phyloP scores from a whole-genome alignment of 2,329 filamentous ascomycete genomes.

The Botryotinia globosa region DNA sequence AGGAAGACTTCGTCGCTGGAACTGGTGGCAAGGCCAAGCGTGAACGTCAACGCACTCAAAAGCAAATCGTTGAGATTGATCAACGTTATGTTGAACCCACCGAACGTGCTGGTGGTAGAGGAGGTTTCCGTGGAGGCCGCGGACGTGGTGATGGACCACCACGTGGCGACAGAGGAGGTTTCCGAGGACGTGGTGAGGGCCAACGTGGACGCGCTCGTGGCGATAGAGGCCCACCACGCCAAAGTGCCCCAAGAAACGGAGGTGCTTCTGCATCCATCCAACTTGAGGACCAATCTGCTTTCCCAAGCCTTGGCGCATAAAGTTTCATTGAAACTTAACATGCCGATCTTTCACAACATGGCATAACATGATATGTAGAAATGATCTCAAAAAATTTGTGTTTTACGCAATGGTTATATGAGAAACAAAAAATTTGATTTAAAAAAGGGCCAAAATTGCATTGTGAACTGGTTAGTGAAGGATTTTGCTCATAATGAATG shows the following conservation, averaged over 20 bases:
- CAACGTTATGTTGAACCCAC: conserved; percentile 74
- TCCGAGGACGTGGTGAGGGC: conserved; percentile 49
- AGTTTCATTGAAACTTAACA: conserved; percentile 28
- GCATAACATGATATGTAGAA: conserved; percentile 25
- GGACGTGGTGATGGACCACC: conserved; percentile 48
- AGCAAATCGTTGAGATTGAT: conserved; percentile 86
- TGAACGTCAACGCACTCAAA: conserved; percentile 87
- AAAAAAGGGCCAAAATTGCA: conserved; percentile 7
- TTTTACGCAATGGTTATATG: conserved; percentile 19
- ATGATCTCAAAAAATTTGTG: conserved; percentile 14
- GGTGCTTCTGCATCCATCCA: conserved; percentile 43
- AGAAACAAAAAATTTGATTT: conserved; percentile 18
- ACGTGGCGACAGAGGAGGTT: conserved; percentile 43
- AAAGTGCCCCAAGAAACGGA: conserved; percentile 38
- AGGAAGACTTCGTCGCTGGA: conserved; percentile 75
- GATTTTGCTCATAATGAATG: not conserved
- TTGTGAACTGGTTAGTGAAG: conserved; percentile 15
- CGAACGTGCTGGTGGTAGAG: conserved; percentile 53
- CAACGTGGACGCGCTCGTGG: conserved; percentile 48
- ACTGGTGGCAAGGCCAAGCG: conserved; percentile 74
- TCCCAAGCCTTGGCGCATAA: conserved; percentile 51
- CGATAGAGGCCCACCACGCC: conserved; percentile 45
- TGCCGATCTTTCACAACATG: conserved; percentile 24
- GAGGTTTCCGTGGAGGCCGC: conserved; percentile 52
- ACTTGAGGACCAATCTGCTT: conserved; percentile 49